Evolutionary conservation across 768 basidiomycete species (phyloP), one percentile per base, ranked within the genome.

Genomic region (Amanita polypyramis): DNA sequence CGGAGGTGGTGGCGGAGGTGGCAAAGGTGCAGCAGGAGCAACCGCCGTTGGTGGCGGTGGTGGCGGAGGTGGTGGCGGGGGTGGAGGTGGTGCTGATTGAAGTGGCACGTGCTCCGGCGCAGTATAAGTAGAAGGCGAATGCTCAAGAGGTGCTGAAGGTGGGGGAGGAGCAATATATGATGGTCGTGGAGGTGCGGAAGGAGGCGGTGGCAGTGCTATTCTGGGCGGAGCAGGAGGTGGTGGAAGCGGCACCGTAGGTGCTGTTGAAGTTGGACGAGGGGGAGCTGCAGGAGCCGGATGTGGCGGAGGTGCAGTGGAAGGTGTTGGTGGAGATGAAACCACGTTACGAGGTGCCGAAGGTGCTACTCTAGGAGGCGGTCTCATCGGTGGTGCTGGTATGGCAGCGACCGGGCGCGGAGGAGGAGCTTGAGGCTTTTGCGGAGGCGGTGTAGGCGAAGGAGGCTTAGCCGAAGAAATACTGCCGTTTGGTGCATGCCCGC

Each of bases 151-250:
- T 5, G 60, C 54, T n/a, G 54, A 55, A 25, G 73, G 75, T 0
- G 76, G 73, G 5, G 25, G 73, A 5, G 25, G 73, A 5, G 74
- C 32, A 30, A 64, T 23, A 14, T 21, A 70, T 0, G 72, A 70
- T 0, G 72, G 67, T 2, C 72, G 65, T 0, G 69, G 60, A 12
- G 63, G 52, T 3, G 64, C 55, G 5, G 52, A 51, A 44, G 52
- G 51, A 27, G 40, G 21, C 12, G 56, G 60, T 56, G 4, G 52
- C 5, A 57, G 56, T 0, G 65, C 58, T 0, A 66, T 58, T 5
- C 67, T 62, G 2, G 70, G 64, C 5, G 63, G 59, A 0, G 67
- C 62, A 33, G 72, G 65, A 5, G 64, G 59, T 1, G 68, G 62
- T 0, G 70, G 65, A 0, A 70, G 70, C 1, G 69, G 64, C n/a